Evolutionary conservation across 73 alveolate genomes (phyloP).

Genomic region (Breviolum minutum): DNA sequence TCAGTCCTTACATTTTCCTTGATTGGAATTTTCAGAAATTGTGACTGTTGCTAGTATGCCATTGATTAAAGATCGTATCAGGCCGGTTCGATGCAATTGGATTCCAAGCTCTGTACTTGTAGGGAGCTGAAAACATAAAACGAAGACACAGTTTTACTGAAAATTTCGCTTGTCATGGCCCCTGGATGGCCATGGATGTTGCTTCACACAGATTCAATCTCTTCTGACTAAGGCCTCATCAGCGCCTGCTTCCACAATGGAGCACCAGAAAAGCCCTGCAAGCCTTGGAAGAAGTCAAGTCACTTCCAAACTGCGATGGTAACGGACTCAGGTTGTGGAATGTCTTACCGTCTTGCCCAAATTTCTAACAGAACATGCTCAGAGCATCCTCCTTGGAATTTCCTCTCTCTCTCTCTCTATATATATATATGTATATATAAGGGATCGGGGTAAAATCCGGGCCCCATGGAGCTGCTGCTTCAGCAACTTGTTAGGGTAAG

Average conservation of each 20-base stretch:
- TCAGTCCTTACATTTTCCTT: no score
- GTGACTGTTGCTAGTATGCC: neutral
- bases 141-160: neutral
- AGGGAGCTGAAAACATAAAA: neutral
- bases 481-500: no score
- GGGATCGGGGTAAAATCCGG: no score
- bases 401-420: no score
- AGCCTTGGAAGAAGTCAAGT: constrained; percentile 68
- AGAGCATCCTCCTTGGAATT: no score
- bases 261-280: constrained; percentile 55
- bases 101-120: constrained; percentile 89
- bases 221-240: constrained; percentile 46
- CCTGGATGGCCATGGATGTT: no score
- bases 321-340: neutral
- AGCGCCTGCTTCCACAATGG: constrained; percentile 95
- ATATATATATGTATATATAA: no score
- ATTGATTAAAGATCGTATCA: neutral
- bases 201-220: no score
- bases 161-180: neutral
- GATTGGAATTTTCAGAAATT: neutral
- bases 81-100: constrained; percentile 54
- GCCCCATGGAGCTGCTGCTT: no score
- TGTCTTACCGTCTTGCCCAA: neutral
- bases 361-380: neutral
- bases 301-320: constrained; percentile 64